A percentile compares a stretch with the other conserved stretches of the same genome.
Evolutionary conservation across 495 filamentous ascomycete species (phyloP).

Genomic region (Aspergillus hancockii): DNA sequence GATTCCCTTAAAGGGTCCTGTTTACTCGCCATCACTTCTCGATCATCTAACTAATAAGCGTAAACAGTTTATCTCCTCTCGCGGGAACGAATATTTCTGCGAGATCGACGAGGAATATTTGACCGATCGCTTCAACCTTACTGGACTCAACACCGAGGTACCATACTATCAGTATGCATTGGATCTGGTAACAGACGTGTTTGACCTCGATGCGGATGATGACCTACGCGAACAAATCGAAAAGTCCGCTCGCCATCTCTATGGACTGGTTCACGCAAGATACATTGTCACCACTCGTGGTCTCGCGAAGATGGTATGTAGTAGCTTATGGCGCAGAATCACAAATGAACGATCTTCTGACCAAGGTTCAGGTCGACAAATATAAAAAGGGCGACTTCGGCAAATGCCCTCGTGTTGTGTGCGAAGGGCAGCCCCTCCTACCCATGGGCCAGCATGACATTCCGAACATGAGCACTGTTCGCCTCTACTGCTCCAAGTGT

Average conservation of each 20-base stretch:
- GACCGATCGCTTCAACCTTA: constrained; percentile 97
- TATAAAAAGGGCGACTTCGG: constrained; percentile 98
- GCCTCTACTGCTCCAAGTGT: constrained; percentile 94
- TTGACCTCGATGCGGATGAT: constrained; percentile 98
- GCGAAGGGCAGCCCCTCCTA: constrained; percentile 84
- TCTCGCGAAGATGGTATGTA: constrained; percentile 88
- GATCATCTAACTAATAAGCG: constrained; percentile 21
- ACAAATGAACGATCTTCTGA: constrained; percentile 8
- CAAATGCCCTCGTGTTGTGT: constrained; percentile 95
- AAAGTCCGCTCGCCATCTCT: constrained; percentile 94
- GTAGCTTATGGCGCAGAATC: neutral
- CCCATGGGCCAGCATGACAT: constrained; percentile 92
- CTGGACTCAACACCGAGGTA: constrained; percentile 94
- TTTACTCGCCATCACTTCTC: neutral
- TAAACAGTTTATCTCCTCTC: constrained; percentile 90
- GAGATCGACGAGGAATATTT: constrained; percentile 99
- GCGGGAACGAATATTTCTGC: constrained; percentile 99
- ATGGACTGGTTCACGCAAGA: constrained; percentile 92
- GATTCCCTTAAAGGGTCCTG: neutral
- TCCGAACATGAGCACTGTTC: constrained; percentile 81
- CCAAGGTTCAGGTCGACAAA: constrained; percentile 76
- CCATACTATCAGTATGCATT: constrained; percentile 98
- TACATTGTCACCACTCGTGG: constrained; percentile 97
- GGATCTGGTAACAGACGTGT: constrained; percentile 99
- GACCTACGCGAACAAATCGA: constrained; percentile 98